Conservation (phyloP, 192 early-diverging fungal species). For the Piromyces finnis region DNA sequence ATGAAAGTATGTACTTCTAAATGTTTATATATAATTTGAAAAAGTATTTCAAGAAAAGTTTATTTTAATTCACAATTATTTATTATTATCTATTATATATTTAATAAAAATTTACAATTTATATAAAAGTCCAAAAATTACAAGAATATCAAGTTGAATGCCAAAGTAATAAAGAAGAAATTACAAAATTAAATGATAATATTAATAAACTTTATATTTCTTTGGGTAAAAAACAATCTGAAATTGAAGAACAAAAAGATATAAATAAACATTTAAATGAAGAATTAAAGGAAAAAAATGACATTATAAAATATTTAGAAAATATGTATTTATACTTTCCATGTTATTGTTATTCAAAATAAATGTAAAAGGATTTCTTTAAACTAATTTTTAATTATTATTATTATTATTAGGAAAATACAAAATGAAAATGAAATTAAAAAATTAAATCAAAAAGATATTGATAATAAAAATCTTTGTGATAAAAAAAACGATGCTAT, state of each 20-base stretch:
- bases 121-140: not conserved
- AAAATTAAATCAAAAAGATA: not conserved
- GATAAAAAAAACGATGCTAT: not conserved
- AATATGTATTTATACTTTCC: not conserved
- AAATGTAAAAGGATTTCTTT: no score
- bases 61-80: no score
- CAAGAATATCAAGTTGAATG: not conserved
- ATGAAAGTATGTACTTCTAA: not conserved
- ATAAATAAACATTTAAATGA: not conserved
- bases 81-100: not conserved
- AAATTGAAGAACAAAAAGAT: not conserved
- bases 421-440: not conserved
- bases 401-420: not conserved
- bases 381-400: no score
- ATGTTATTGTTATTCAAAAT: no score
- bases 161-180: not conserved
- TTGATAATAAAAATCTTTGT: not conserved
- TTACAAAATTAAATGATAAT: not conserved
- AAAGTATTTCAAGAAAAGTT: no score
- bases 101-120: no score
- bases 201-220: not conserved
- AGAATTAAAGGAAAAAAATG: not conserved
- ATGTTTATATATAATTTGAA: not conserved
- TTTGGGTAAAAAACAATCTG: not conserved
- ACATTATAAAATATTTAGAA: not conserved